Evolutionary conservation across 768 basidiomycete genomes (phyloP).

Genomic region (Phlebiopsis flavidoalba): DNA sequence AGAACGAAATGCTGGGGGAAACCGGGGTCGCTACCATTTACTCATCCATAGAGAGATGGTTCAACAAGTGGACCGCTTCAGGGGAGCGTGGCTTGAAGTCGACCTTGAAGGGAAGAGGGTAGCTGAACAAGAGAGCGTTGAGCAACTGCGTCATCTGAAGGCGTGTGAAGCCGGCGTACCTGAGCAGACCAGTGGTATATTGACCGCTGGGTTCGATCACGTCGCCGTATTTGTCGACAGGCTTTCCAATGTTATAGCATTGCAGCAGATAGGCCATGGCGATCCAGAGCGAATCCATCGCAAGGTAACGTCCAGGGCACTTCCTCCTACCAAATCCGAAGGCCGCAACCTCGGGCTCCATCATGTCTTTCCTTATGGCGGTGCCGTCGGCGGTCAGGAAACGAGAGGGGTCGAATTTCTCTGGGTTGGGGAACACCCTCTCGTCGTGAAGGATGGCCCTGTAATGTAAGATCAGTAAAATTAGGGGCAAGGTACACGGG

Average conservation of each 20-base stretch:
- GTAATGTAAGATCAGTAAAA: neutral
- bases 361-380: neutral
- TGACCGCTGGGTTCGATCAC: neutral
- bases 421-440: conserved; percentile 25
- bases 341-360: conserved; percentile 3
- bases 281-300: conserved; percentile 4
- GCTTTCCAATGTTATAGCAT: conserved; percentile 5
- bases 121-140: conserved; percentile 2
- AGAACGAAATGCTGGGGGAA: neutral
- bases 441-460: conserved; percentile 45
- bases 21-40: neutral
- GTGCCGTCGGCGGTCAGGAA: conserved; percentile 12
- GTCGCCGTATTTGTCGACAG: conserved; percentile 1
- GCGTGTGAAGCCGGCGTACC: neutral
- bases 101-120: conserved; percentile 18
- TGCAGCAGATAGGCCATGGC: conserved; percentile 1
- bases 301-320: conserved; percentile 7
- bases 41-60: conserved; percentile 2
- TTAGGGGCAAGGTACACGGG: neutral
- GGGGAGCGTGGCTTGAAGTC: conserved; percentile 17
- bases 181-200: conserved; percentile 1
- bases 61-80: neutral
- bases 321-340: conserved; percentile 18
- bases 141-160: neutral
- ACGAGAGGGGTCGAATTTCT: conserved; percentile 29